A percentile compares a stretch with the other conserved stretches of the same genome.
phyloP scores from a whole-genome alignment of 768 basidiomycete species.

The Dioszegia crocea region DNA sequence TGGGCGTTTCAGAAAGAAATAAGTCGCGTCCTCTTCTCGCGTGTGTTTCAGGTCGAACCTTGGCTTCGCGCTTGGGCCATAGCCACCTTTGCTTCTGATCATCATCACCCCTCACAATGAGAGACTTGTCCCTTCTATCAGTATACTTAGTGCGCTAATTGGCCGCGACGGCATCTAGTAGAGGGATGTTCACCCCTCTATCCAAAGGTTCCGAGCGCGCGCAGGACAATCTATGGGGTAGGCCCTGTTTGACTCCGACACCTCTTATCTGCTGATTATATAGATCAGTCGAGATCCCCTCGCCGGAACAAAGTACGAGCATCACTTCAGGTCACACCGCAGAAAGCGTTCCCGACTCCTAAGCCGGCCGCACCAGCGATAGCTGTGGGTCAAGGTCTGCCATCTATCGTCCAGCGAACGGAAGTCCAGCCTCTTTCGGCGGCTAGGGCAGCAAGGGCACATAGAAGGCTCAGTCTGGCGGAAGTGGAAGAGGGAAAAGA shows the following conservation, averaged over 20 bases:
- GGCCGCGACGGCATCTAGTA: not conserved
- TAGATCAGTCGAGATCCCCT: slow-evolving; percentile 37
- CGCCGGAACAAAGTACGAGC: slow-evolving; percentile 12
- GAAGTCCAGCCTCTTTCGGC: slow-evolving; percentile 6
- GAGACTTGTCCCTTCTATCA: not conserved
- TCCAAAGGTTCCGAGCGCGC: slow-evolving; percentile 44
- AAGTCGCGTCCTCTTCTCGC: too few relatives aligned
- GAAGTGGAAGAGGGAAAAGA: slow-evolving; percentile 18
- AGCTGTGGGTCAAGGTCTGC: not conserved
- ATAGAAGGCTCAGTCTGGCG: slow-evolving; percentile 13
- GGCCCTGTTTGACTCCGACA: slow-evolving; percentile 4
- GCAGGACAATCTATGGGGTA: slow-evolving; percentile 46
- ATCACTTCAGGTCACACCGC: slow-evolving; percentile 8
- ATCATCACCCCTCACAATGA: not conserved
- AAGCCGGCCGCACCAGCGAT: too few relatives aligned
- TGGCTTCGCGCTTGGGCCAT: too few relatives aligned
- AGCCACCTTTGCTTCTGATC: too few relatives aligned
- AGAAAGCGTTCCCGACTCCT: not conserved
- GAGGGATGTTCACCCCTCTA: slow-evolving; percentile 46
- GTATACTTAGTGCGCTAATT: not conserved
- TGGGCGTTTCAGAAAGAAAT: too few relatives aligned
- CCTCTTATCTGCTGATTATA: not conserved
- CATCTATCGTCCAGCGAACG: not conserved
- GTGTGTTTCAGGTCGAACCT: too few relatives aligned
- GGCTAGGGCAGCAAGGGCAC: slow-evolving; percentile 1